Evolutionary conservation across 2,329 filamentous ascomycete genomes (phyloP).

Genomic region (Fusarium keratoplasticum): DNA sequence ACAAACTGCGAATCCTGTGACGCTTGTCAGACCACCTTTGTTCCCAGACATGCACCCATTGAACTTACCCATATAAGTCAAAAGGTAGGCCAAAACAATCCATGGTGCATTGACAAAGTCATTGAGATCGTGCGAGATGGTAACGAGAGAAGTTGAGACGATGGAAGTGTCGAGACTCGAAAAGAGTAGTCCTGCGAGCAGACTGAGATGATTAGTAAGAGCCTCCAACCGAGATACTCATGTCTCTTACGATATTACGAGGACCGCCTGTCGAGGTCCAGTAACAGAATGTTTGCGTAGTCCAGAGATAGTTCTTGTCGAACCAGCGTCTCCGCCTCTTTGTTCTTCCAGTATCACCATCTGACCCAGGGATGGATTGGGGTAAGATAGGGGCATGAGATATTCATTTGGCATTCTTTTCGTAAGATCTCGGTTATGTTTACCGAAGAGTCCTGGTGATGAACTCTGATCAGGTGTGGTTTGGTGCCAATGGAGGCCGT

Average conservation of each 20-base stretch:
- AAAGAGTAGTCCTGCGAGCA: constrained; percentile 65
- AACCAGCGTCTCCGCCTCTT: constrained; percentile 1
- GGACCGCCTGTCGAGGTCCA: constrained; percentile 44
- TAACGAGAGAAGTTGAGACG: constrained; percentile 68
- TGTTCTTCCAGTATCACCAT: constrained; percentile 38
- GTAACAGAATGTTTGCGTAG: constrained; percentile 40
- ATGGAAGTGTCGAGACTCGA: constrained; percentile 69
- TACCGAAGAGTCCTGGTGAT: background rate
- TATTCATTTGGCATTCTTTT: constrained; percentile 44
- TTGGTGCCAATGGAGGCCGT: background rate
- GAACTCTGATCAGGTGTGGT: too few relatives aligned
- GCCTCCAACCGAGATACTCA: background rate
- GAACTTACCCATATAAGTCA: constrained; percentile 65
- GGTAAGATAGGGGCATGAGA: constrained; percentile 49
- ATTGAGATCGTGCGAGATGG: constrained; percentile 63
- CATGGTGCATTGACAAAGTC: constrained; percentile 65
- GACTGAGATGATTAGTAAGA: constrained; percentile 49
- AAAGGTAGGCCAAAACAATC: constrained; percentile 66
- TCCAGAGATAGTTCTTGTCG: constrained; percentile 16
- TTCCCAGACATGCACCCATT: background rate
- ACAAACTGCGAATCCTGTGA: constrained; percentile 64
- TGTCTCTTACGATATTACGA: constrained; percentile 52
- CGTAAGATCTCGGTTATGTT: background rate
- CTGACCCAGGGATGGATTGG: constrained; percentile 48
- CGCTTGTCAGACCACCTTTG: constrained; percentile 21